These are phyloP conservation scores for Barnettozyma siamensis DNA, from an alignment of 805 yeast species.

Conservation along the genomic window DNA sequence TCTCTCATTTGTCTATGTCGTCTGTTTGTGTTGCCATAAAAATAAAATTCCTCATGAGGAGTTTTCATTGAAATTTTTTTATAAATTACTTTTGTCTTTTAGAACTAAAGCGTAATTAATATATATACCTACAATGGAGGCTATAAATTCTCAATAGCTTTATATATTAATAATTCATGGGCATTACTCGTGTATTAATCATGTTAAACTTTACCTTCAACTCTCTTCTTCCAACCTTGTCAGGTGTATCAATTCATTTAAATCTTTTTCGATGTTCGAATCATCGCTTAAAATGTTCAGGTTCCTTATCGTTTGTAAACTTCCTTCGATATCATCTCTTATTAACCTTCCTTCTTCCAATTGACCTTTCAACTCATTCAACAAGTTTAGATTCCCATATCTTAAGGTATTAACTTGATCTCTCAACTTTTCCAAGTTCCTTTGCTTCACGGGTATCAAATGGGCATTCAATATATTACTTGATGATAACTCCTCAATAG, in stretches of 20 bases:
- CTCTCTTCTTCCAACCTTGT: conserved; percentile 1
- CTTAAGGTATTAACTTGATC: conserved; percentile 13
- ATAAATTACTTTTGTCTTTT: too few species aligned
- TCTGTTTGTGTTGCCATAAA: neutral
- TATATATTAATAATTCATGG: too few species aligned
- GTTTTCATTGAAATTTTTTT: too few species aligned
- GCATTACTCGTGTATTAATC: neutral
- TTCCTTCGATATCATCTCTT: conserved; percentile 6
- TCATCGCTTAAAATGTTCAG: conserved; percentile 10
- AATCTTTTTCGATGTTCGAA: conserved; percentile 7
- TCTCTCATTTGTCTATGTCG: neutral
- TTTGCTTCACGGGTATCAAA: conserved; percentile 20
- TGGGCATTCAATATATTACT: conserved; percentile 19
- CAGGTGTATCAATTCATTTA: conserved; percentile 11
- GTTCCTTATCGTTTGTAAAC: conserved; percentile 10
- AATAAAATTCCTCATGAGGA: neutral
- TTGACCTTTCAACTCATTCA: conserved; percentile 12
- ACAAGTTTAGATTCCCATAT: conserved; percentile 9
- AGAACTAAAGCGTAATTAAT: too few species aligned
- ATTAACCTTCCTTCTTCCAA: conserved; percentile 11
- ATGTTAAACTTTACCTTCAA: neutral
- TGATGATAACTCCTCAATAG: conserved; percentile 19
- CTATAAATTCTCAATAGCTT: too few species aligned
- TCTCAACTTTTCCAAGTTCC: conserved; percentile 13
- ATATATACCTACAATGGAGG: too few species aligned